Conservation (phyloP, 1,139 yeast genomes). For the Kodamaea plutei region DNA sequence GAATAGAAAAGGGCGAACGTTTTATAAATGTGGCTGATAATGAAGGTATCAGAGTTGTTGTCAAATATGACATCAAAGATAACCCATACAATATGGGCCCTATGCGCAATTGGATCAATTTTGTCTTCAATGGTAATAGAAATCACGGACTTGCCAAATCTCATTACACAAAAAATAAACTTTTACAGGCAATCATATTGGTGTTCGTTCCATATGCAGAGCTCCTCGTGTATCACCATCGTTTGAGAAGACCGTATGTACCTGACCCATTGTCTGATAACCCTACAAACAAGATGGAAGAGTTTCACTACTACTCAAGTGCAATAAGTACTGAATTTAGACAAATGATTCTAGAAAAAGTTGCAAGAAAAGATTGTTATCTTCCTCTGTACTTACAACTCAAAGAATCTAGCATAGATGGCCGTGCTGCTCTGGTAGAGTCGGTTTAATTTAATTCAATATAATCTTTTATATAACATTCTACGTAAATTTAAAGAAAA, state of each 20-base stretch:
- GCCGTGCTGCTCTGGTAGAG: too few relatives aligned
- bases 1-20: slow-evolving; percentile 29
- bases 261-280: slow-evolving; percentile 2
- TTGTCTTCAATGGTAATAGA: slow-evolving; percentile 28
- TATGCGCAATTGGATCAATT: slow-evolving; percentile 31
- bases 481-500: too few relatives aligned
- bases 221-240: slow-evolving; percentile 13
- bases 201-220: slow-evolving; percentile 32
- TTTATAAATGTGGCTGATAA: slow-evolving; percentile 27
- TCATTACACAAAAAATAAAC: slow-evolving; percentile 11
- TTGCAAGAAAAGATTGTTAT: slow-evolving; percentile 18
- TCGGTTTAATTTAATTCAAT: too few relatives aligned
- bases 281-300: slow-evolving; percentile 2
- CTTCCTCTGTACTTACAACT: slow-evolving; percentile 18
- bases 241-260: slow-evolving; percentile 3
- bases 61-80: slow-evolving; percentile 23
- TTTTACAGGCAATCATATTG: slow-evolving; percentile 19
- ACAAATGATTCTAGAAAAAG: slow-evolving; percentile 17
- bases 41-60: slow-evolving; percentile 25
- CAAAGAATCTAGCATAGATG: not conserved
- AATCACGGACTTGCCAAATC: slow-evolving; percentile 14
- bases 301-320: slow-evolving; percentile 12
- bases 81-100: slow-evolving; percentile 29
- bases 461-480: too few relatives aligned
- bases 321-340: slow-evolving; percentile 19